phyloP scores from a whole-genome alignment of 805 yeast species.

The Scheffersomyces lignosus region DNA sequence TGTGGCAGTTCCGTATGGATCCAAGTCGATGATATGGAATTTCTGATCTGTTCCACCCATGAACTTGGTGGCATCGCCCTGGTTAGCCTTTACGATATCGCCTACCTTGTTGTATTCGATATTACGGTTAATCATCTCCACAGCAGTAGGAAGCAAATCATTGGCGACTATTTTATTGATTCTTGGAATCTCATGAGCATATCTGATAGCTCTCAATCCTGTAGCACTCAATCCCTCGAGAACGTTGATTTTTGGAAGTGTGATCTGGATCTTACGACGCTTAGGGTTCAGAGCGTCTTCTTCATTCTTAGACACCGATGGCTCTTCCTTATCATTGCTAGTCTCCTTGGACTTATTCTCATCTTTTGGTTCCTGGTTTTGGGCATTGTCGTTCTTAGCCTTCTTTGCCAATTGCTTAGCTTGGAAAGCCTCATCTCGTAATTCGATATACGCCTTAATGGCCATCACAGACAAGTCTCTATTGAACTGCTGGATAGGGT shows the following conservation, averaged over 20 bases:
- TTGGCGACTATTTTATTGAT: constrained; percentile 80
- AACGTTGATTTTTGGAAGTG: constrained; percentile 47
- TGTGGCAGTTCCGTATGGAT: constrained; percentile 97
- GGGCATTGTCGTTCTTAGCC: too few species aligned
- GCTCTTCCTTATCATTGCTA: constrained; percentile 5
- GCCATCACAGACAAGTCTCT: constrained; percentile 85
- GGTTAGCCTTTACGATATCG: constrained; percentile 60
- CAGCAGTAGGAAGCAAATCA: constrained; percentile 86
- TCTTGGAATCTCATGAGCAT: constrained; percentile 85
- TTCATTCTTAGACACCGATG: constrained; percentile 1
- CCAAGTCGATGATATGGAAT: constrained; percentile 88
- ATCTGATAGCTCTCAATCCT: constrained; percentile 90
- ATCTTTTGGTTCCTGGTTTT: constrained; percentile 22
- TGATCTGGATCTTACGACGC: constrained; percentile 12
- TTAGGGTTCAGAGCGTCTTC: constrained; percentile 11
- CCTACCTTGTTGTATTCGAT: constrained; percentile 63
- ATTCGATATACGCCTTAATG: constrained; percentile 81
- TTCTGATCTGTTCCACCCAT: constrained; percentile 56
- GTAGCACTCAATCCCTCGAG: constrained; percentile 94
- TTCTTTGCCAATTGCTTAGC: constrained; percentile 23
- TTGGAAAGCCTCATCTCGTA: constrained; percentile 44
- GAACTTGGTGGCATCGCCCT: constrained; percentile 87
- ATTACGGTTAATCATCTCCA: constrained; percentile 71
- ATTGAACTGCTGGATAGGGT: constrained; percentile 95
- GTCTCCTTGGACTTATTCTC: constrained; percentile 19